A percentile compares a stretch with the other conserved stretches of the same genome.
These are phyloP conservation scores for Pythium sukuiense DNA, from an alignment of 352 stramenopile species.

Conservation along the genomic window DNA sequence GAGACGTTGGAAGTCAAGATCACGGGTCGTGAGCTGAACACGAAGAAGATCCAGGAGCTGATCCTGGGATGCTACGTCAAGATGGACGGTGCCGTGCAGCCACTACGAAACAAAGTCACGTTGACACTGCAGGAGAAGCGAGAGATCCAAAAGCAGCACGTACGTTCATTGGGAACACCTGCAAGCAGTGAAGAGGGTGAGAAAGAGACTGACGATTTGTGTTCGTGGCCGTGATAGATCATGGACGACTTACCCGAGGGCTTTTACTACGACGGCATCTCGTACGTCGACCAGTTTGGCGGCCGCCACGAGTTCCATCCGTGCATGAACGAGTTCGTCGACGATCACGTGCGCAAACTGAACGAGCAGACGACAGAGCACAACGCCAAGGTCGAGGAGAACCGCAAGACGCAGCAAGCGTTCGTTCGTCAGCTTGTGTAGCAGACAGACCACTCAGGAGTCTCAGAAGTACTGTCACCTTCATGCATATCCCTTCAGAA, in stretches of 20 bases:
- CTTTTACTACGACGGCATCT: conserved; percentile 68
- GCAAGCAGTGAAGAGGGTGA: background rate
- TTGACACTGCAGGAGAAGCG: conserved; percentile 65
- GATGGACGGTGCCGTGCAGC: conserved; percentile 35
- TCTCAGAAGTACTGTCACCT: no score
- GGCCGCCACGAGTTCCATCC: conserved; percentile 76
- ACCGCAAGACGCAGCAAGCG: conserved; percentile 44
- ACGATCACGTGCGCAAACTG: conserved; percentile 45
- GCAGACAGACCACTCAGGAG: background rate
- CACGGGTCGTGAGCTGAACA: conserved; percentile 46
- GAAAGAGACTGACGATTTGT: conserved; percentile 11
- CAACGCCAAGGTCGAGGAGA: conserved; percentile 53
- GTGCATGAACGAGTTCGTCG: conserved; percentile 64
- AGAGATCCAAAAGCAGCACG: conserved; percentile 62
- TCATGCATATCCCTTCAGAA: conserved; percentile 38
- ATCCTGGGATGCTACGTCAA: conserved; percentile 61
- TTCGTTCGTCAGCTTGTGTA: conserved; percentile 35
- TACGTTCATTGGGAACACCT: conserved; percentile 34
- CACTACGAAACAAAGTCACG: conserved; percentile 41
- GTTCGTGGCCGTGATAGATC: conserved; percentile 28
- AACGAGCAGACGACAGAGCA: conserved; percentile 45
- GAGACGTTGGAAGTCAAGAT: conserved; percentile 39
- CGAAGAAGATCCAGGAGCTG: conserved; percentile 45
- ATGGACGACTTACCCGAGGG: conserved; percentile 70
- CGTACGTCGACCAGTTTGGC: conserved; percentile 76